phyloP scores from a whole-genome alignment of 371 early-diverging fungal genomes.

The Mortierella sp. region DNA sequence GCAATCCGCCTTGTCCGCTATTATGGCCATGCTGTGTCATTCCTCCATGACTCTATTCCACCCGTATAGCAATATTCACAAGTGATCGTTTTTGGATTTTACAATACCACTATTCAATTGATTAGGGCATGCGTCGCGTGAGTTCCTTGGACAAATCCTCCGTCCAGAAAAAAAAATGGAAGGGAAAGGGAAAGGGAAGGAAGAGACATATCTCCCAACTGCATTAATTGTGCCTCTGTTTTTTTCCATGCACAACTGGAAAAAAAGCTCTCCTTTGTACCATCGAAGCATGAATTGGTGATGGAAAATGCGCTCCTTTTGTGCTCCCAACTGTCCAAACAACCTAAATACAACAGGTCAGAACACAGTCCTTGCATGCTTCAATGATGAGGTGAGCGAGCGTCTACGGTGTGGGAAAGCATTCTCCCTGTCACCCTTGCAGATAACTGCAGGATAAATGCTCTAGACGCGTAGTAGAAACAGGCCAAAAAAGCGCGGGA shows the following conservation, averaged over 20 bases:
- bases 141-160: too few relatives aligned
- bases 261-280: constrained; percentile 3
- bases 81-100: too few relatives aligned
- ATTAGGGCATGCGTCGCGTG: too few relatives aligned
- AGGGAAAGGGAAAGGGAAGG: not conserved
- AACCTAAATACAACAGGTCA: constrained; percentile 7
- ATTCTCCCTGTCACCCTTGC: constrained; percentile 3
- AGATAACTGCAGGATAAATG: constrained; percentile 4
- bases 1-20: too few relatives aligned
- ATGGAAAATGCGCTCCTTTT: not conserved
- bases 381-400: constrained; percentile 16
- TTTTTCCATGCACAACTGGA: constrained; percentile 10
- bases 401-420: constrained; percentile 8
- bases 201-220: not conserved
- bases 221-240: too few relatives aligned
- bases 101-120: too few relatives aligned
- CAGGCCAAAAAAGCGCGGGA: constrained; percentile 14
- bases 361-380: constrained; percentile 13
- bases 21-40: too few relatives aligned
- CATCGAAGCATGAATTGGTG: constrained; percentile 6
- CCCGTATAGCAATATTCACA: too few relatives aligned
- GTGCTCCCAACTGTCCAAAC: constrained; percentile 11
- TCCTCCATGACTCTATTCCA: too few relatives aligned
- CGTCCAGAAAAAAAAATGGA: not conserved
- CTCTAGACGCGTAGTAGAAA: constrained; percentile 14